Evolutionary conservation across 371 early-diverging fungal species (phyloP).

Genomic region (Mucor indicus): DNA sequence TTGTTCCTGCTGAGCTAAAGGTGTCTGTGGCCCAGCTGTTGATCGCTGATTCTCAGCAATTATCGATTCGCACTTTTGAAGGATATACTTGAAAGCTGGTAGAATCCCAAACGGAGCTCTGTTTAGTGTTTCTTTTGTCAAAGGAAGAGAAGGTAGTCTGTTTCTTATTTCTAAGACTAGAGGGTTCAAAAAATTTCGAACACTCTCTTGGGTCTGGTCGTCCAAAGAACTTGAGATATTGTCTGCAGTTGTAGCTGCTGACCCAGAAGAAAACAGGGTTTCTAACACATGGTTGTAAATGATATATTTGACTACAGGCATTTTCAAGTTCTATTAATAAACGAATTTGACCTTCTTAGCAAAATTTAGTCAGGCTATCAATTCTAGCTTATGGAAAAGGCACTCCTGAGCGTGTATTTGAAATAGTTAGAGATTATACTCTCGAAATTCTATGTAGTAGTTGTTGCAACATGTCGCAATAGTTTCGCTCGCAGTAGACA

Average conservation of each 20-base stretch:
- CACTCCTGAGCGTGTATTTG: not conserved
- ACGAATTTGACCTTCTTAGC: not conserved
- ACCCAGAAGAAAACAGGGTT: not conserved
- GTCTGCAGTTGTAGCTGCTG: not conserved
- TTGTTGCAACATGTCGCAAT: conserved; percentile 3
- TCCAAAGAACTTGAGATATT: not conserved
- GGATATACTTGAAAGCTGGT: conserved; percentile 1
- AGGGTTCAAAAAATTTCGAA: not conserved
- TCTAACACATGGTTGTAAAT: not conserved
- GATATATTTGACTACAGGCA: not conserved
- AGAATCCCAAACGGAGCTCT: not conserved
- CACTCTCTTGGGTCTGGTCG: not conserved
- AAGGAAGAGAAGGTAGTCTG: conserved; percentile 1
- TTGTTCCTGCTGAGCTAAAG: too few relatives aligned
- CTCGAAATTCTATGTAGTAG: not conserved
- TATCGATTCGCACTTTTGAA: conserved; percentile 1
- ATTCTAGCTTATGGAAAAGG: not conserved
- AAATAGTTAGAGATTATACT: not conserved
- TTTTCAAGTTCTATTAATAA: not conserved
- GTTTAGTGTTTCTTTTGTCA: conserved; percentile 7
- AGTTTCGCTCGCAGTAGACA: conserved; percentile 2
- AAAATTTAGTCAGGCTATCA: not conserved
- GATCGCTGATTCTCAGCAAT: not conserved
- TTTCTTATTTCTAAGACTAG: conserved; percentile 2
- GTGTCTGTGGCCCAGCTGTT: too few relatives aligned